phyloP scores from a whole-genome alignment of 257 asterid genomes.

The Catharanthus roseus region DNA sequence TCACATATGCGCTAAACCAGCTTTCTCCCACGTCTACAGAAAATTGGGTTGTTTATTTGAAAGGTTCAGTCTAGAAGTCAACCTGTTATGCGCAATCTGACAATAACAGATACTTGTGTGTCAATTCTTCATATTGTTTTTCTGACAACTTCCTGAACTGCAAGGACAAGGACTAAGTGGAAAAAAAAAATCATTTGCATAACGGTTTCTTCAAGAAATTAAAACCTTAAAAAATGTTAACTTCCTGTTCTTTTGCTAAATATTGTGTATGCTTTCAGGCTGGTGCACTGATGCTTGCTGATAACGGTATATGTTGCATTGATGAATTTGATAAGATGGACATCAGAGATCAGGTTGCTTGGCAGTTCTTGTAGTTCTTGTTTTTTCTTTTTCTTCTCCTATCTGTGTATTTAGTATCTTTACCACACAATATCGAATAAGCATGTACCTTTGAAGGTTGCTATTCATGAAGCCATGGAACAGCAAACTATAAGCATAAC shows the following conservation, averaged over 20 bases:
- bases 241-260: background rate
- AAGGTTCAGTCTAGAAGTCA: background rate
- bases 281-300: constrained; percentile 99
- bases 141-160: too few species aligned
- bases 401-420: constrained; percentile 1
- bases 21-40: background rate
- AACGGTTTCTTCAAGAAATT: background rate
- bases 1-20: background rate
- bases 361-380: constrained; percentile 11
- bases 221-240: background rate
- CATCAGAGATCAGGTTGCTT: constrained; percentile 78
- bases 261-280: constrained; percentile 48
- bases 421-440: constrained; percentile 13
- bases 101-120: background rate
- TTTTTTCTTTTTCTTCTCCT: constrained; percentile 2
- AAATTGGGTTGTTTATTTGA: background rate
- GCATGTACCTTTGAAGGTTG: constrained; percentile 52
- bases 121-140: background rate
- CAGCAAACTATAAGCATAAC: constrained; percentile 99
- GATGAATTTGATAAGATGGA: constrained; percentile 99
- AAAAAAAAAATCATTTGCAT: background rate
- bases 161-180: too few species aligned
- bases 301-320: constrained; percentile 94
- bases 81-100: background rate
- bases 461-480: constrained; percentile 99